A percentile compares a stretch with the other conserved stretches of the same genome.
These are phyloP conservation scores for Cardamine resedifolia DNA, from an alignment of 345 rosid genomes.

Conservation along the genomic window DNA sequence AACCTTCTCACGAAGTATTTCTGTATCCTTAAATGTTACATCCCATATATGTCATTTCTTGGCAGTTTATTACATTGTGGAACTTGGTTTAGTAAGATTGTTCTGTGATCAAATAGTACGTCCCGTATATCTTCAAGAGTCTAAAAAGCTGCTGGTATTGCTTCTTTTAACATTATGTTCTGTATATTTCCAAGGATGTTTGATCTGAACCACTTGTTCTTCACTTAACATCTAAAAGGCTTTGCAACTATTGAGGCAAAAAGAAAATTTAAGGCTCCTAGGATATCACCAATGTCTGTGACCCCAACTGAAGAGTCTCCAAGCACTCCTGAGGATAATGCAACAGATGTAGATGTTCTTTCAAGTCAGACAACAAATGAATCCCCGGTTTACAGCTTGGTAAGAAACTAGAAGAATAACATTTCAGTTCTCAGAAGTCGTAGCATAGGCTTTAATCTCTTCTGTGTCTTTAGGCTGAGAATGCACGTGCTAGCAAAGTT, in stretches of 20 bases:
- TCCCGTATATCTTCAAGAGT: not conserved
- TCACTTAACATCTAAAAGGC: conserved; percentile 60
- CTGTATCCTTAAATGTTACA: conserved; percentile 64
- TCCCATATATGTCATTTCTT: conserved; percentile 18
- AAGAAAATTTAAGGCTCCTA: conserved; percentile 70
- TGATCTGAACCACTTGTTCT: conserved; percentile 24
- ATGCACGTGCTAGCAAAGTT: conserved; percentile 33
- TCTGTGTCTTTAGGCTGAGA: conserved; percentile 47
- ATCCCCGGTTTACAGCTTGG: conserved; percentile 35
- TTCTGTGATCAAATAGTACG: not conserved
- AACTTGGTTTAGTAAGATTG: conserved; percentile 15
- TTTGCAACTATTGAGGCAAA: conserved; percentile 84
- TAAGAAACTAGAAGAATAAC: conserved; percentile 39
- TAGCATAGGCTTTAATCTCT: conserved; percentile 14
- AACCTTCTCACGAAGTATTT: conserved; percentile 89
- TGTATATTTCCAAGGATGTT: not conserved
- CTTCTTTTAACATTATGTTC: not conserved
- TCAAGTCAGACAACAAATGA: conserved; percentile 30
- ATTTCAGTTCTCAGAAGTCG: not conserved
- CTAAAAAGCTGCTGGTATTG: not conserved
- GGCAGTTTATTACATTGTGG: conserved; percentile 12
- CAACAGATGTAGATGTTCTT: conserved; percentile 38
- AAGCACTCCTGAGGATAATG: conserved; percentile 34
- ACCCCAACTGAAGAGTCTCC: conserved; percentile 43
- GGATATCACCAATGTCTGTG: conserved; percentile 48